Conservation (phyloP, 2,329 filamentous ascomycete species). For the Colletotrichum sidae region DNA sequence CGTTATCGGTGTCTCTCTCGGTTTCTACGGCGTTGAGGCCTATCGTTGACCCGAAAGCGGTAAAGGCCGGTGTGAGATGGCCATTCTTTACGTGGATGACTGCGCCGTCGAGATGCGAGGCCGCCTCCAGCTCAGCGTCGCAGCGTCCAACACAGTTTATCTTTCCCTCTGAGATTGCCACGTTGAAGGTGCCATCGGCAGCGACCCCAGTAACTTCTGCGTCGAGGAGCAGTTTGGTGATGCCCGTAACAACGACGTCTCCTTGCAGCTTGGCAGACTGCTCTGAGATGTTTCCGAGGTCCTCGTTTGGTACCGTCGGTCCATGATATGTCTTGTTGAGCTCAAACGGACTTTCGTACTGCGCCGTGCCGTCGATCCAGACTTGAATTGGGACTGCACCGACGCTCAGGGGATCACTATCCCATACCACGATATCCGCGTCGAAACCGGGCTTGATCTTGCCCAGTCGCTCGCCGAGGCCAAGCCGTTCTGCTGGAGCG, state of each 20-base stretch:
- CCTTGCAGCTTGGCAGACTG: slow-evolving; percentile 48
- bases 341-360: slow-evolving; percentile 66
- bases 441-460: slow-evolving; percentile 72
- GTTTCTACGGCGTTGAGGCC: slow-evolving; percentile 73
- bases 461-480: slow-evolving; percentile 67
- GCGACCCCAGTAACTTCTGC: slow-evolving; percentile 45
- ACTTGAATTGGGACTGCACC: slow-evolving; percentile 71
- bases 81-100: slow-evolving; percentile 66
- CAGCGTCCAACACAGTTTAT: slow-evolving; percentile 70
- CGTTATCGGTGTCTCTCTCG: slow-evolving; percentile 67
- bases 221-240: slow-evolving; percentile 63
- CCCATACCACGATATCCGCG: slow-evolving; percentile 72
- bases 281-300: slow-evolving; percentile 54
- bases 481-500: slow-evolving; percentile 68
- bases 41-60: slow-evolving; percentile 69
- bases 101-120: slow-evolving; percentile 46
- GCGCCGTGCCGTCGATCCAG: slow-evolving; percentile 72
- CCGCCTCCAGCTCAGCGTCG: slow-evolving; percentile 52
- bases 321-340: slow-evolving; percentile 60
- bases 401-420: slow-evolving; percentile 71
- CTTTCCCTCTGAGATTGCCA: slow-evolving; percentile 63
- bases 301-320: slow-evolving; percentile 52
- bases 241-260: slow-evolving; percentile 66
- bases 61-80: slow-evolving; percentile 68
- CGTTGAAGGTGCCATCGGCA: slow-evolving; percentile 53